phyloP scores from a whole-genome alignment of 108 stramenopile genomes.

The Cyclotella atomus region DNA sequence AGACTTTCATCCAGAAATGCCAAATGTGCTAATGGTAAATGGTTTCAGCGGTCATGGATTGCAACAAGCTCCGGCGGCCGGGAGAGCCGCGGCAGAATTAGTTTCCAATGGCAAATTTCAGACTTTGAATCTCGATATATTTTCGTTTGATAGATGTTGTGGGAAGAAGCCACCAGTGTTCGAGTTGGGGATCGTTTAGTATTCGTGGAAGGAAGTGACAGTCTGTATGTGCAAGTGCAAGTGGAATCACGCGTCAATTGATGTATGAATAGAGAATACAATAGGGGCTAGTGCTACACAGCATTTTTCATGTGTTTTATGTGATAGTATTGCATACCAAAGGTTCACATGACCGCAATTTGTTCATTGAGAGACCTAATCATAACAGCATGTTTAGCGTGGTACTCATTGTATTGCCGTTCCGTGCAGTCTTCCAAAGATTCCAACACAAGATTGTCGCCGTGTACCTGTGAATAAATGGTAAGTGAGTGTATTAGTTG shows the following conservation, averaged over 20 bases:
- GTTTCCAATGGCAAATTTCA: conserved; percentile 53
- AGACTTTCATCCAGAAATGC: conserved; percentile 74
- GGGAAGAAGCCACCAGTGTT: conserved; percentile 37
- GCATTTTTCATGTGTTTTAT: too few relatives aligned
- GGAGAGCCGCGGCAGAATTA: conserved; percentile 68
- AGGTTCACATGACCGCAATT: too few relatives aligned
- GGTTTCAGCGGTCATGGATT: conserved; percentile 84
- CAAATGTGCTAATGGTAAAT: conserved; percentile 68
- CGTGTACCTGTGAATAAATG: conserved; percentile 23
- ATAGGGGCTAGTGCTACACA: too few relatives aligned
- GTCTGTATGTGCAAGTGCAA: too few relatives aligned
- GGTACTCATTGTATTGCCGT: conserved; percentile 37
- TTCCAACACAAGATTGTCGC: conserved; percentile 26
- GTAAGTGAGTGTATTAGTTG: neutral
- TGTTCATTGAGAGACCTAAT: neutral
- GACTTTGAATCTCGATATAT: conserved; percentile 64
- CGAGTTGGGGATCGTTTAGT: conserved; percentile 56
- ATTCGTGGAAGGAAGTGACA: too few relatives aligned
- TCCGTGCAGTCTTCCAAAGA: conserved; percentile 26
- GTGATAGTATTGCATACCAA: too few relatives aligned
- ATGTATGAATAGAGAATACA: too few relatives aligned
- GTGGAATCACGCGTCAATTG: too few relatives aligned
- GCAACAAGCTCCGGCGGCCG: conserved; percentile 72
- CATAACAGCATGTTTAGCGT: conserved; percentile 2
- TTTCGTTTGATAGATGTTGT: conserved; percentile 63